Percentiles rank a stretch among this genome's conserved stretches.
Conservation (phyloP, 371 early-diverging fungal species). For the Syncephalastrum racemosum region DNA sequence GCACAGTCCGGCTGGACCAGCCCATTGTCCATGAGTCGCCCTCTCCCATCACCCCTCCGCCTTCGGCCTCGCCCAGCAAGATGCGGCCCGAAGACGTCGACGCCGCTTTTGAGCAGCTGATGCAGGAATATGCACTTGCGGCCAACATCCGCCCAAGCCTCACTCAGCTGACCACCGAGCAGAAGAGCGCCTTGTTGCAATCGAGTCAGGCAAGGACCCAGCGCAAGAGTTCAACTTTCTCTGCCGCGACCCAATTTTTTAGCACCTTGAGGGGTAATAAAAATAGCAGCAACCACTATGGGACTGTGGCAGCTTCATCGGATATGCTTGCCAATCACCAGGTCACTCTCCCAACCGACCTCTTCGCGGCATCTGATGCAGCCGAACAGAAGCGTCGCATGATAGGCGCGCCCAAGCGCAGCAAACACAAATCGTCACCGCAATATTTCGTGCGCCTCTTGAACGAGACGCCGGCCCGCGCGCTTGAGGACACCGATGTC, state of each 20-base stretch:
- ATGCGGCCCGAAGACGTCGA: slow-evolving; percentile 31
- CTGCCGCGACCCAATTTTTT: slow-evolving; percentile 8
- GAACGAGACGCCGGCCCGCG: slow-evolving; percentile 30
- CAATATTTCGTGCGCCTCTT: slow-evolving; percentile 37
- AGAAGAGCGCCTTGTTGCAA: slow-evolving; percentile 39
- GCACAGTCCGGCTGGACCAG: slow-evolving; percentile 33
- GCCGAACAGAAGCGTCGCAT: too few relatives aligned
- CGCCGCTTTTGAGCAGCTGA: slow-evolving; percentile 39
- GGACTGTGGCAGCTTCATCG: slow-evolving; percentile 3
- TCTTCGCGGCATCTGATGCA: too few relatives aligned
- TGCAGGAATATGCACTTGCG: slow-evolving; percentile 46
- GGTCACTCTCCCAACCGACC: slow-evolving; percentile 2
- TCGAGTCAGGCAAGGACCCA: slow-evolving; percentile 37
- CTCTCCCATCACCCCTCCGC: slow-evolving; percentile 5
- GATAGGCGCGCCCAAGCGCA: slow-evolving; percentile 4
- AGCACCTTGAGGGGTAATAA: too few relatives aligned
- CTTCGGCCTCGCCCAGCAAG: slow-evolving; percentile 15
- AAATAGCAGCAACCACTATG: background rate
- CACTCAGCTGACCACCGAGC: slow-evolving; percentile 36
- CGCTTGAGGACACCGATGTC: slow-evolving; percentile 38
- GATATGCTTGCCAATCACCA: slow-evolving; percentile 1
- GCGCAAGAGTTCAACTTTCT: slow-evolving; percentile 36
- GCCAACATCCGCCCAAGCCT: slow-evolving; percentile 35
- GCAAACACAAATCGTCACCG: slow-evolving; percentile 32
- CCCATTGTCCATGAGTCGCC: slow-evolving; percentile 24